Base-by-base conservation (phyloP, 495 filamentous ascomycete genomes). In the Evansstolkia leycettana region DNA sequence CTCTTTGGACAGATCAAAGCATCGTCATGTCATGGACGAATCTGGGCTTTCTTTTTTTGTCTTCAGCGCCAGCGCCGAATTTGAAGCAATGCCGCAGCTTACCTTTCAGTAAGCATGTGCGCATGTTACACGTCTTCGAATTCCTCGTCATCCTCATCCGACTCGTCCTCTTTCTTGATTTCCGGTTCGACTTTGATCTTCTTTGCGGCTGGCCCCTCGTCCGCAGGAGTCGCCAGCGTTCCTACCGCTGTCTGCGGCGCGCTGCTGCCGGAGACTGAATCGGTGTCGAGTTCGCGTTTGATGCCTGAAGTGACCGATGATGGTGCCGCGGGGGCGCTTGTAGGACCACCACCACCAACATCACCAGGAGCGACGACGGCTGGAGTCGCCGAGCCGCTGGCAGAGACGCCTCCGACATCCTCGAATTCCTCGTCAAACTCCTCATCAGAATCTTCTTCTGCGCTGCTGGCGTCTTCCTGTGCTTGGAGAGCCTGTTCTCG, bases 71-170 rank as follows among this genome's bases (percentile, higher is more conserved):
- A 33, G 30, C 30, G 30, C 30, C 17, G 17, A 33, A 4, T n/a
- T n/a, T 5, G 14, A 29, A 29, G 11, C n/a, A n/a, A 23, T 23
- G 20, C 9, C 20, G 20, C 20, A 9, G n/a, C n/a, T n/a, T 42
- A 34, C 27, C 33, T 1, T 26, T 31, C 19, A 42, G 28, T 19
- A 18, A 37, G 19, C 11, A 26, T 33, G 13, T 16, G 13, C 9
- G 3, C 12, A 10, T 30, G 7, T 42, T 33, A 64, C 7, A 65
- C 69, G 40, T 73, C 66, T 33, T 71, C 67, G 33, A 73, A 73
- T 26, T 70, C 64, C 28, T 69, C 68, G 1, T 72, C 69, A 25
- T 70, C 67, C 28, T 73, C 69, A 36, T 71, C 67, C 2, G 67
- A 71, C 26, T 50, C 47, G 30, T 57, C 62, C 13, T 58, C 58